Conservation (phyloP, 2,329 filamentous ascomycete species). For the Decorospora gaudefroyi region DNA sequence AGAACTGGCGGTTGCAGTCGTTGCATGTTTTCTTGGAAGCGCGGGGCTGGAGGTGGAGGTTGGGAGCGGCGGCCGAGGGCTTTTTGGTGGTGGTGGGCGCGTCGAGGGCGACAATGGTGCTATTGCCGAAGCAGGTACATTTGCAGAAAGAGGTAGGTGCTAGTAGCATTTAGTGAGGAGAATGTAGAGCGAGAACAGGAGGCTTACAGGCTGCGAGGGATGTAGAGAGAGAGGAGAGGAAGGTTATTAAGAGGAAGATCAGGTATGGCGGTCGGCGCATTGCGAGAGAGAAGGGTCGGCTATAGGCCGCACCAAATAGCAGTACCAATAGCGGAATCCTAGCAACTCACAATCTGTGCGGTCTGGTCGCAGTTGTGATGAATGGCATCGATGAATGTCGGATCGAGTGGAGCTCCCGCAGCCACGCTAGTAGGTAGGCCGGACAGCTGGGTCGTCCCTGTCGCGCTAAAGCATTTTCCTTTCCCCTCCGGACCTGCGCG, state of each 20-base stretch:
- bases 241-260: conserved; percentile 31
- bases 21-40: conserved; percentile 59
- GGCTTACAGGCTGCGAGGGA: conserved; percentile 52
- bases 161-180: conserved; percentile 21
- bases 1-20: conserved; percentile 71
- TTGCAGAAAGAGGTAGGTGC: conserved; percentile 70
- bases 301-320: too few species aligned
- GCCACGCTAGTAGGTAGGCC: conserved; percentile 21
- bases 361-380: neutral
- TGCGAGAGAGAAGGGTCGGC: conserved; percentile 1
- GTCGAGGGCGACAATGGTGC: conserved; percentile 68
- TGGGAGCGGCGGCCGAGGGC: conserved; percentile 20
- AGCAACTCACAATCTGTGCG: neutral
- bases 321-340: neutral
- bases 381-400: conserved; percentile 9
- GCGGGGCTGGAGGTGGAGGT: conserved; percentile 30
- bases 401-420: conserved; percentile 14
- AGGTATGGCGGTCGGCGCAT: conserved; percentile 33
- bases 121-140: conserved; percentile 70
- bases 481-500: conserved; percentile 24
- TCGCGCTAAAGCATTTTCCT: conserved; percentile 45
- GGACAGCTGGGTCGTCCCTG: conserved; percentile 21
- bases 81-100: conserved; percentile 44
- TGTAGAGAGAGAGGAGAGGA: conserved; percentile 46
- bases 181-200: neutral